These are phyloP conservation scores for Mycosarcoma maydis DNA, from an alignment of 1,284 basidiomycete species.

Conservation along the genomic window DNA sequence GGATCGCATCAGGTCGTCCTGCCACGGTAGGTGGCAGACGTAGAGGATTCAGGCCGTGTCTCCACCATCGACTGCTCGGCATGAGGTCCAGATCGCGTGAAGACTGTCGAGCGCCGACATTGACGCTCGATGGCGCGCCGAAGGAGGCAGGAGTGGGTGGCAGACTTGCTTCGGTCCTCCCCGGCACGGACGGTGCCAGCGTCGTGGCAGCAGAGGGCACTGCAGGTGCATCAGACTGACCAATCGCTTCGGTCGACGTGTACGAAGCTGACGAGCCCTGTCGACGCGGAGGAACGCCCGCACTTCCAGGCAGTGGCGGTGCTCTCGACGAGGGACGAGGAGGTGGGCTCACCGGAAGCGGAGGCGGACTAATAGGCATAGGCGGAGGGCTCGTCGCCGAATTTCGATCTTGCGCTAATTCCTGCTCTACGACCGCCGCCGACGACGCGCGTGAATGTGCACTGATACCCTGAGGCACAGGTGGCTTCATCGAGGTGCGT, in stretches of 20 bases:
- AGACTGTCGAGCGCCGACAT: slow-evolving; percentile 33
- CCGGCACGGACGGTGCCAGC: slow-evolving; percentile 6
- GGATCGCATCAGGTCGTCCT: slow-evolving; percentile 49
- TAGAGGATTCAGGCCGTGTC: slow-evolving; percentile 49
- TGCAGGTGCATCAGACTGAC: slow-evolving; percentile 21
- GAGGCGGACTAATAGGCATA: slow-evolving; percentile 39
- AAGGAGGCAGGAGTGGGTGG: slow-evolving; percentile 9
- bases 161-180: slow-evolving; percentile 16
- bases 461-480: slow-evolving; percentile 29
- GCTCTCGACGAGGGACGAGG: slow-evolving; percentile 78
- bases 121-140: slow-evolving; percentile 5
- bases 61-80: slow-evolving; percentile 57
- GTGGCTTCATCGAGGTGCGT: slow-evolving; percentile 34
- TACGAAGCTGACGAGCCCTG: slow-evolving; percentile 39
- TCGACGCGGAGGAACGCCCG: slow-evolving; percentile 74
- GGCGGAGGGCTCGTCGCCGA: slow-evolving; percentile 69
- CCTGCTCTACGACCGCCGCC: slow-evolving; percentile 16
- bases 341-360: slow-evolving; percentile 66
- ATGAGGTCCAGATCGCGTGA: slow-evolving; percentile 57
- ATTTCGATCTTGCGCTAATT: slow-evolving; percentile 25
- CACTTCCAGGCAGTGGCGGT: slow-evolving; percentile 88
- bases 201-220: slow-evolving; percentile 11
- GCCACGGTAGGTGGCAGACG: slow-evolving; percentile 53
- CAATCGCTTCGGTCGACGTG: slow-evolving; percentile 4
- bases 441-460: slow-evolving; percentile 35